phyloP scores from a whole-genome alignment of 2,329 filamentous ascomycete genomes.

The Cladosporium sp. region DNA sequence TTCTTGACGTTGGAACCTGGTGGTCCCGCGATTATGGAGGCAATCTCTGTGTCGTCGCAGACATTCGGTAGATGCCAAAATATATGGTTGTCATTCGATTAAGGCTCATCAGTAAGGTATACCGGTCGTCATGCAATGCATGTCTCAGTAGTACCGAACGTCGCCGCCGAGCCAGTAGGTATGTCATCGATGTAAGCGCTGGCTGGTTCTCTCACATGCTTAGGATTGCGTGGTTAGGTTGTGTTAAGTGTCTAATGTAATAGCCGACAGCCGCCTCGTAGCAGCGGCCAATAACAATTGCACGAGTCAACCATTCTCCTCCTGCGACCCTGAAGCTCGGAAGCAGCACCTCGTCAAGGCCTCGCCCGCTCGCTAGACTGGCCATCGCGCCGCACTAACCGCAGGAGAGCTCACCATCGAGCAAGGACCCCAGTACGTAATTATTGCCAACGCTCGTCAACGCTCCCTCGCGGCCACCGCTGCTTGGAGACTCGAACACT shows the following conservation, averaged over 20 bases:
- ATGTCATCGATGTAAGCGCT: constrained; percentile 1
- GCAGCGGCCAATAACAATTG: neutral
- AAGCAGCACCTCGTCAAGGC: constrained; percentile 1
- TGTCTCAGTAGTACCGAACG: constrained; percentile 6
- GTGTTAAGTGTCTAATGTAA: neutral
- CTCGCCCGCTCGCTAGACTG: constrained; percentile 5
- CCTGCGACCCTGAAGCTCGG: neutral
- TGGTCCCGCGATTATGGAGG: neutral
- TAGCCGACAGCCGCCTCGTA: neutral
- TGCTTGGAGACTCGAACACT: constrained; percentile 2
- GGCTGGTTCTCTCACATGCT: neutral
- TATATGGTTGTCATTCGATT: neutral
- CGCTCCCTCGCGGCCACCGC: neutral
- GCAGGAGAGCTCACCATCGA: constrained; percentile 5
- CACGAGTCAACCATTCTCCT: neutral
- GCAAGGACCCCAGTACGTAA: constrained; percentile 10
- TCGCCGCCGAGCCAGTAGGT: neutral
- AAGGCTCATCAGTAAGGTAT: neutral
- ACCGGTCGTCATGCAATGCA: constrained; percentile 4
- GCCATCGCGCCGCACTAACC: constrained; percentile 6
- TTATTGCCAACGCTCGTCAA: constrained; percentile 7
- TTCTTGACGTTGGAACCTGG: neutral
- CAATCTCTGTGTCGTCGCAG: neutral
- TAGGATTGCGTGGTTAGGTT: neutral
- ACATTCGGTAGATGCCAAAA: neutral